phyloP scores from a whole-genome alignment of 192 early-diverging fungal species.

The Spizellomyces punctatus region DNA sequence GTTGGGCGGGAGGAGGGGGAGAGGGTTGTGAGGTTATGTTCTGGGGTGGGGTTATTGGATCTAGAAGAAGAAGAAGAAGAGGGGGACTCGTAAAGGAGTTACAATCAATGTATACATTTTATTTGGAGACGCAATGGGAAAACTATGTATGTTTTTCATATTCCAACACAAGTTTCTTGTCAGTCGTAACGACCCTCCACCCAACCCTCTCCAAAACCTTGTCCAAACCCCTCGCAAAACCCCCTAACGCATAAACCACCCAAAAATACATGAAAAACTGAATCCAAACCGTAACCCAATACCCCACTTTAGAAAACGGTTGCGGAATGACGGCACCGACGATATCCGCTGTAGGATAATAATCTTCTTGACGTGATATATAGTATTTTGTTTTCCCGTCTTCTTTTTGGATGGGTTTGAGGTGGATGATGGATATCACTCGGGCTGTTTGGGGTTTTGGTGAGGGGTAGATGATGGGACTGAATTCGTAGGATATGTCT shows the following conservation, averaged over 20 bases:
- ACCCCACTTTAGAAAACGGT: background rate
- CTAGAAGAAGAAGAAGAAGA: conserved; percentile 40
- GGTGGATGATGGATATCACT: conserved; percentile 19
- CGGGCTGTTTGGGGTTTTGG: conserved; percentile 2
- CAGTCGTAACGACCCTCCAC: no score
- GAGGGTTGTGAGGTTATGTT: conserved; percentile 71
- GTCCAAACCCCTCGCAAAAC: no score
- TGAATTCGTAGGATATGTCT: conserved; percentile 22
- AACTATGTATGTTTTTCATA: background rate
- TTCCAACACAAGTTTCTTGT: no score
- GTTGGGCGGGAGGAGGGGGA: conserved; percentile 75
- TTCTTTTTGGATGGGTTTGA: background rate
- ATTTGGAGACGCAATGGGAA: no score
- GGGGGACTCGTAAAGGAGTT: conserved; percentile 1
- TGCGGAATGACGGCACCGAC: conserved; percentile 8
- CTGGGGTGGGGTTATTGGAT: conserved; percentile 69
- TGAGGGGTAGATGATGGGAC: no score
- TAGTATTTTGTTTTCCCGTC: background rate
- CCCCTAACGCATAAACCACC: no score
- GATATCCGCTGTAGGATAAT: conserved; percentile 20
- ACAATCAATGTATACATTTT: no score
- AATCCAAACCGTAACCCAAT: no score
- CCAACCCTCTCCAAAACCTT: no score
- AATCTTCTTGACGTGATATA: conserved; percentile 19
- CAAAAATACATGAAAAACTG: no score